phyloP scores from a whole-genome alignment of 2,329 filamentous ascomycete species.

The Gremmenia infestans region DNA sequence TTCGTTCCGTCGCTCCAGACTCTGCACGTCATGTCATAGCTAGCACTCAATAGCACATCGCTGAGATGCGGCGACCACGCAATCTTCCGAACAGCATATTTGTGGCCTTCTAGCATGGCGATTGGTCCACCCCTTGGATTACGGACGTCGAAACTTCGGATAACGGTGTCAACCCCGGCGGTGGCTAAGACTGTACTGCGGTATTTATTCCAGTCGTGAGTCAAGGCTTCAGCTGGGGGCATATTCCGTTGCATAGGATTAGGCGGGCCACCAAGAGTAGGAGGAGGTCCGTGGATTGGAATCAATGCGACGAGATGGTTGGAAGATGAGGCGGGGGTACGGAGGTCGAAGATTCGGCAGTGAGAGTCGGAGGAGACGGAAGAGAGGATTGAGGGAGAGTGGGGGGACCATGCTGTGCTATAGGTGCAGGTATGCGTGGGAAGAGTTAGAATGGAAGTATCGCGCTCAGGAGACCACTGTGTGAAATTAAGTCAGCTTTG shows the following conservation, averaged over 20 bases:
- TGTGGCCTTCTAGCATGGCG: slow-evolving; percentile 73
- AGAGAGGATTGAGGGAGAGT: slow-evolving; percentile 78
- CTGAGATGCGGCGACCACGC: slow-evolving; percentile 93
- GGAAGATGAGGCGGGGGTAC: slow-evolving; percentile 76
- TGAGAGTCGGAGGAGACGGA: slow-evolving; percentile 86
- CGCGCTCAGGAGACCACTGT: slow-evolving; percentile 77
- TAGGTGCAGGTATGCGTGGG: slow-evolving; percentile 94
- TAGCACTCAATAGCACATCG: slow-evolving; percentile 80
- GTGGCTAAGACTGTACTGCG: slow-evolving; percentile 78
- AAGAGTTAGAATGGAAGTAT: slow-evolving; percentile 73
- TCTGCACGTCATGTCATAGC: slow-evolving; percentile 97
- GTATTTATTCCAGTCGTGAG: slow-evolving; percentile 99
- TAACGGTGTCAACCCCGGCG: slow-evolving; percentile 79
- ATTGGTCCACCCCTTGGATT: slow-evolving; percentile 68
- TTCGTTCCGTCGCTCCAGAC: slow-evolving; percentile 77
- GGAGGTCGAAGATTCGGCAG: slow-evolving; percentile 84
- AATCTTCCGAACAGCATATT: slow-evolving; percentile 81
- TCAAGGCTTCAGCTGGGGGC: slow-evolving; percentile 65
- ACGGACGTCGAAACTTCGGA: slow-evolving; percentile 88
- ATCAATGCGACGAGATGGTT: slow-evolving; percentile 83
- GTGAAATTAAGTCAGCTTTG: slow-evolving; percentile 2
- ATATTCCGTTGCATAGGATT: slow-evolving; percentile 28
- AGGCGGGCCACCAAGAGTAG: slow-evolving; percentile 22
- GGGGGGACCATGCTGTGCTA: slow-evolving; percentile 83
- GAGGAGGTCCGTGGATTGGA: slow-evolving; percentile 67